Conservation (phyloP, 139 green algal genomes). For the Gonium pectorale region DNA sequence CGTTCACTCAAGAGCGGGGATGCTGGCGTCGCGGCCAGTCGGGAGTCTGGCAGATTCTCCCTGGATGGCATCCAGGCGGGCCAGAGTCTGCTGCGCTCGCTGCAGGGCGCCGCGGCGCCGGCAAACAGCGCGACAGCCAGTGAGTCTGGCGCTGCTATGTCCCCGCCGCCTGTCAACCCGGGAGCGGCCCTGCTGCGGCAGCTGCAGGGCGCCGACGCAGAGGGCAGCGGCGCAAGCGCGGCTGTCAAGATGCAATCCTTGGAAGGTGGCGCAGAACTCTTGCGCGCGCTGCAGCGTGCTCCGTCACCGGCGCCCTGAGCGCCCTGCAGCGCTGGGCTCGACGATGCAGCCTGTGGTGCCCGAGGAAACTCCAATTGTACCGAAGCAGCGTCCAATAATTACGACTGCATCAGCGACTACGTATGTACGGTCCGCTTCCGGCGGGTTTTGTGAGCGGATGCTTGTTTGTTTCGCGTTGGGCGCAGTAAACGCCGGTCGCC, state of each 20-base stretch:
- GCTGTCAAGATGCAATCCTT: conserved; percentile 24
- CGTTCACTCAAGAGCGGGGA: neutral
- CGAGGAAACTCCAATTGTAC: no score
- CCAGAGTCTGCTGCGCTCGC: neutral
- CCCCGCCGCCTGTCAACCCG: neutral
- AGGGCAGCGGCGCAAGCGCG: neutral
- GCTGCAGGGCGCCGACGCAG: neutral
- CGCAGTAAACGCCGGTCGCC: no score
- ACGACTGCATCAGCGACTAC: no score
- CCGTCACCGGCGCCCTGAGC: neutral
- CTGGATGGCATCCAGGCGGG: conserved; percentile 4
- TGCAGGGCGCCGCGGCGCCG: neutral
- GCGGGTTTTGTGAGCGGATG: no score
- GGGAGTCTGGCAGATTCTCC: no score
- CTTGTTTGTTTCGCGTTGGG: no score
- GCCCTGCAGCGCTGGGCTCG: no score
- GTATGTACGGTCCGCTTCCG: no score
- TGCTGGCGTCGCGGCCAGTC: no score
- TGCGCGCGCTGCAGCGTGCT: conserved; percentile 15
- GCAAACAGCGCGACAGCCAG: neutral
- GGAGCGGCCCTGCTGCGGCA: conserved; percentile 6
- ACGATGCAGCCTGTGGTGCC: no score
- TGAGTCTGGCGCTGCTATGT: neutral
- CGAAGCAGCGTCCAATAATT: no score
- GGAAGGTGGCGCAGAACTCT: neutral